phyloP scores from a whole-genome alignment of 75 land plant genomes.

The Azolla pinnata region DNA sequence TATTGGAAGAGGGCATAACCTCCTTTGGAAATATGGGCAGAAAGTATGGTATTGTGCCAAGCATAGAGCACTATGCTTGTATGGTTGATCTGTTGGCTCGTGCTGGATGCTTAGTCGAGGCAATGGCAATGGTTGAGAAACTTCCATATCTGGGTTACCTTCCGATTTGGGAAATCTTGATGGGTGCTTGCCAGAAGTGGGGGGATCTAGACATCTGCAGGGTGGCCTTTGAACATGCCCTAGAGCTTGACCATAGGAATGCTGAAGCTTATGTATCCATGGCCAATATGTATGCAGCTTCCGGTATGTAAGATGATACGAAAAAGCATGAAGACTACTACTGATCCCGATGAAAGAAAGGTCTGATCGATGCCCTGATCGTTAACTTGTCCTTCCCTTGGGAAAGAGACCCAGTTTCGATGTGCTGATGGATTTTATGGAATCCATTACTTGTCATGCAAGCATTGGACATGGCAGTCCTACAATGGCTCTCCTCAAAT shows the following conservation, averaged over 20 bases:
- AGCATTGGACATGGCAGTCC: no score
- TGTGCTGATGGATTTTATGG: neutral
- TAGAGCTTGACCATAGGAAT: slow-evolving; percentile 31
- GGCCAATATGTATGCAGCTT: slow-evolving; percentile 32
- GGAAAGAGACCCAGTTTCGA: neutral
- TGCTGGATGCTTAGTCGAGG: slow-evolving; percentile 30
- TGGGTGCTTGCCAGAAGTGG: slow-evolving; percentile 29
- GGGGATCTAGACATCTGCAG: slow-evolving; percentile 14
- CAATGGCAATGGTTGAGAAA: slow-evolving; percentile 16
- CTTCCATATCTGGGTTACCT: slow-evolving; percentile 20
- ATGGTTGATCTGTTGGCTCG: slow-evolving; percentile 48
- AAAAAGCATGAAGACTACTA: neutral
- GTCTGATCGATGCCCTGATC: neutral
- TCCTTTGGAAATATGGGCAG: slow-evolving; percentile 33
- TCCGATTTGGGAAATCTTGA: slow-evolving; percentile 32
- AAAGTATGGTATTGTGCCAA: slow-evolving; percentile 19
- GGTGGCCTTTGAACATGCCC: slow-evolving; percentile 17
- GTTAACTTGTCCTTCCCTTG: no score
- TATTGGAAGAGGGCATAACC: slow-evolving; percentile 29
- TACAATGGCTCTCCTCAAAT: no score
- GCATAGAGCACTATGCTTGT: slow-evolving; percentile 40
- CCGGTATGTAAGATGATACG: no score
- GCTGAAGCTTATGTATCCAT: slow-evolving; percentile 30
- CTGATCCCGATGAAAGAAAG: neutral
- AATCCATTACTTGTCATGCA: neutral